These are phyloP conservation scores for Vitis rotundifolia DNA, from an alignment of 164 flowering plant genomes.

Conservation along the genomic window DNA sequence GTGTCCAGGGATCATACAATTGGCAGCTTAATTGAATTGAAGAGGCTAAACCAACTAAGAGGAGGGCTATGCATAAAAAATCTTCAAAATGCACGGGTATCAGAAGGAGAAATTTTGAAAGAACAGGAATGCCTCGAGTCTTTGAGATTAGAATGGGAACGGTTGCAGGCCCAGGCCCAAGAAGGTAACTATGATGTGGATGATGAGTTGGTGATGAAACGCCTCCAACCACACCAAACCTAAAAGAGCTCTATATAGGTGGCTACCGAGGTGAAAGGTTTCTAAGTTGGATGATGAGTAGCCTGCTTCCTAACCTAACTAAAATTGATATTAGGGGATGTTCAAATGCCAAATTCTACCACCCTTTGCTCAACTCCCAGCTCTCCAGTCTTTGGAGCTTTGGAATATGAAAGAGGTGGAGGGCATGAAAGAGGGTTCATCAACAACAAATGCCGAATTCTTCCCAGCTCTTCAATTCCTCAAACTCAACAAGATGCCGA, in stretches of 20 bases:
- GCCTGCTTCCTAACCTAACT: neutral
- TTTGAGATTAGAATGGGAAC: neutral
- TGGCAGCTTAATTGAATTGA: slow-evolving; percentile 1
- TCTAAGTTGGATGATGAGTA: neutral
- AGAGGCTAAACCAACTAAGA: slow-evolving; percentile 1
- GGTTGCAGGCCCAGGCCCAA: neutral
- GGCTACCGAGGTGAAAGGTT: neutral
- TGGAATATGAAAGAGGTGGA: neutral
- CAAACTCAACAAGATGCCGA: neutral
- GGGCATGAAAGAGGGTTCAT: neutral
- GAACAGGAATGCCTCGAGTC: neutral
- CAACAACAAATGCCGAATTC: neutral
- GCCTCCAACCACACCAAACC: neutral
- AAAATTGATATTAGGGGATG: neutral
- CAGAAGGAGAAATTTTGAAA: neutral
- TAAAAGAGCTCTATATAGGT: neutral
- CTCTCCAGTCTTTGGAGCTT: neutral
- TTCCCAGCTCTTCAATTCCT: neutral
- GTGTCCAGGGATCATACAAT: neutral
- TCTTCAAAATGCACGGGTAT: neutral
- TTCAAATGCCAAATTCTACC: neutral
- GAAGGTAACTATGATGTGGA: too few relatives aligned
- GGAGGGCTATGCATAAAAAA: neutral
- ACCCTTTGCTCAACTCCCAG: neutral
- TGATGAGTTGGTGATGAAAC: neutral